Conservation (phyloP, 1,284 basidiomycete species). For the Papiliotrema terrestris region DNA sequence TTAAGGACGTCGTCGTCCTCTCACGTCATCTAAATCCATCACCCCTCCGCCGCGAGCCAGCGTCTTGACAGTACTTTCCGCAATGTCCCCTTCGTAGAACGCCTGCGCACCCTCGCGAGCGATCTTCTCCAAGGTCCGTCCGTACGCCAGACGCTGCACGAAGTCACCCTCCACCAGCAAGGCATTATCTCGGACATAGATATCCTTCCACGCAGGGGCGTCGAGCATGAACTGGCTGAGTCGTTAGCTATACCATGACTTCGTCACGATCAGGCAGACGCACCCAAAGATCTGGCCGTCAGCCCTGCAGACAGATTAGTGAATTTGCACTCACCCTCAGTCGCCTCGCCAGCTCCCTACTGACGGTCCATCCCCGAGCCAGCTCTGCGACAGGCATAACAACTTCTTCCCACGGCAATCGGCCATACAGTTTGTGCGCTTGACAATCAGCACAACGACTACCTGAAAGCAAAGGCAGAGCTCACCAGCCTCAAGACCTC, state of each 20-base stretch:
- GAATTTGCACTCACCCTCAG: constrained; percentile 58
- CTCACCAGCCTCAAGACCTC: constrained; percentile 61
- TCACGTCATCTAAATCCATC: constrained; percentile 40
- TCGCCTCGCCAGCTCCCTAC: constrained; percentile 66
- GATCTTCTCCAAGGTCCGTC: constrained; percentile 40
- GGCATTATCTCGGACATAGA: constrained; percentile 74
- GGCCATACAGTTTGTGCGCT: constrained; percentile 47
- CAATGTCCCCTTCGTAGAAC: constrained; percentile 47
- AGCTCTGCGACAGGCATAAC: constrained; percentile 71
- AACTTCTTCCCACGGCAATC: constrained; percentile 69
- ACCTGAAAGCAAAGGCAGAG: not conserved
- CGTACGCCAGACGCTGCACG: constrained; percentile 61
- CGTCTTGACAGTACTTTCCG: constrained; percentile 39
- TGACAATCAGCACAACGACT: not conserved
- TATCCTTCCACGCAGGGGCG: constrained; percentile 69
- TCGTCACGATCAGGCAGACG: constrained; percentile 38
- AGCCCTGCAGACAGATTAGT: constrained; percentile 2
- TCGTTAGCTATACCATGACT: not conserved
- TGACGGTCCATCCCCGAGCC: constrained; percentile 73
- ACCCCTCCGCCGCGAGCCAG: constrained; percentile 40
- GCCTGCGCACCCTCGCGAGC: constrained; percentile 39
- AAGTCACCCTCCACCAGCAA: constrained; percentile 70
- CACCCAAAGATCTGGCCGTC: constrained; percentile 8
- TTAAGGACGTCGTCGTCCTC: constrained; percentile 5
- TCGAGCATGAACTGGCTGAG: constrained; percentile 64